Conservation (phyloP, 169 alveolate species). For the Cryptosporidium ryanae region DNA sequence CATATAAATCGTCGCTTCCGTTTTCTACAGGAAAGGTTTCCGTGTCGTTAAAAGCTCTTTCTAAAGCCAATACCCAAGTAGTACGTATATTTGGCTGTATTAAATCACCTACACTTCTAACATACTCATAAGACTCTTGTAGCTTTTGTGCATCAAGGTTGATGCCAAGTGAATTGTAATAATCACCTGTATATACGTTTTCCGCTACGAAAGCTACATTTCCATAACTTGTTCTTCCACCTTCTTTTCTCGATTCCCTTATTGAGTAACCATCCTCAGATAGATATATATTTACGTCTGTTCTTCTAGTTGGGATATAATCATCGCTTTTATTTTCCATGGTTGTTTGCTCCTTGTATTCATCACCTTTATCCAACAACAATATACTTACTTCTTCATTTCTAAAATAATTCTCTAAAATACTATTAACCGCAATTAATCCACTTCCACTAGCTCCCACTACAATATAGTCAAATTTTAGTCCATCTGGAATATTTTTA, state of each 20-base stretch:
- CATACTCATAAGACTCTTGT: constrained; percentile 62
- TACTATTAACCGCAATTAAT: constrained; percentile 27
- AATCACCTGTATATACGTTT: constrained; percentile 26
- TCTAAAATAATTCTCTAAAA: constrained; percentile 24
- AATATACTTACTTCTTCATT: constrained; percentile 28
- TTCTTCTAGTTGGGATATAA: constrained; percentile 5
- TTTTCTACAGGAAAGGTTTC: constrained; percentile 39
- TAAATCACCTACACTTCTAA: constrained; percentile 67
- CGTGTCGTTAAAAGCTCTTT: constrained; percentile 54
- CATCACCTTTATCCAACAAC: constrained; percentile 22
- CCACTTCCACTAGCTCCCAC: constrained; percentile 55
- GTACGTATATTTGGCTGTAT: constrained; percentile 57
- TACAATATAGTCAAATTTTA: constrained; percentile 34
- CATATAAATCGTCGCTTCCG: constrained; percentile 2
- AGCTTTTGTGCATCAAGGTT: constrained; percentile 3
- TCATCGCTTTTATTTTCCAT: not conserved
- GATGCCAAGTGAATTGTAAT: constrained; percentile 29
- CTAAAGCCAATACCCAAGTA: constrained; percentile 61
- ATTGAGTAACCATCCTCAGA: constrained; percentile 38
- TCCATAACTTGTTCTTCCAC: constrained; percentile 71
- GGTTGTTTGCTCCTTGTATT: constrained; percentile 2
- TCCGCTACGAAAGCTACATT: constrained; percentile 40
- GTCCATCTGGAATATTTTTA: constrained; percentile 1
- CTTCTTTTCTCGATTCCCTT: constrained; percentile 19
- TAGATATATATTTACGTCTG: not conserved